phyloP scores from a whole-genome alignment of 2,329 filamentous ascomycete genomes.

The Triangularia setosa region DNA sequence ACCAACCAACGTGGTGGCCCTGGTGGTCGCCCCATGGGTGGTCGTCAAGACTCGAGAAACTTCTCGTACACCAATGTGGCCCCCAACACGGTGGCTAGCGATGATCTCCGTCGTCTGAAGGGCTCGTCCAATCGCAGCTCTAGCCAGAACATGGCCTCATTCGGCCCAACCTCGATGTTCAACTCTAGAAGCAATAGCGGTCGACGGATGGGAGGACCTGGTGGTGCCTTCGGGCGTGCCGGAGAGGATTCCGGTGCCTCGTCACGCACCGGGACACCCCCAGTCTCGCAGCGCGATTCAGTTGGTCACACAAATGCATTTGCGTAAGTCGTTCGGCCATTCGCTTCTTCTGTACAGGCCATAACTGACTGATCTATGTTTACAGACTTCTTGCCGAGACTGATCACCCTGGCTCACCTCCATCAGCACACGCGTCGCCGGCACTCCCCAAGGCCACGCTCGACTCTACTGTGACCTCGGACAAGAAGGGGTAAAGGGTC shows the following conservation, averaged over 20 bases:
- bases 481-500: constrained; percentile 48
- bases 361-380: constrained; percentile 30
- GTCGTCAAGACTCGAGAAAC: constrained; percentile 82
- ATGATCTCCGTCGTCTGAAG: constrained; percentile 84
- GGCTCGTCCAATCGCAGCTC: constrained; percentile 54
- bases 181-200: constrained; percentile 88
- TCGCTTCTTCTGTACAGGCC: not conserved
- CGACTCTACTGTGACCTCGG: constrained; percentile 38
- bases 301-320: constrained; percentile 83
- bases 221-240: constrained; percentile 65
- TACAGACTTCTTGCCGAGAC: constrained; percentile 56
- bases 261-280: constrained; percentile 89
- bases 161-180: constrained; percentile 86
- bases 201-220: constrained; percentile 67
- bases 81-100: constrained; percentile 84
- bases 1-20: constrained; percentile 62
- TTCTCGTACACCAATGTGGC: constrained; percentile 74
- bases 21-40: constrained; percentile 59
- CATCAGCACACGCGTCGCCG: constrained; percentile 64
- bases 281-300: constrained; percentile 41
- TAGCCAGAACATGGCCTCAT: constrained; percentile 55
- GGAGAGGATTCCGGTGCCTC: constrained; percentile 83
- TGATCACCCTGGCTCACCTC: constrained; percentile 65
- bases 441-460: constrained; percentile 60
- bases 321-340: constrained; percentile 59